Evolutionary conservation across 163 green algal species (phyloP), one percentile per base, ranked within the genome.

Genomic region (Scenedesmus sp.): DNA sequence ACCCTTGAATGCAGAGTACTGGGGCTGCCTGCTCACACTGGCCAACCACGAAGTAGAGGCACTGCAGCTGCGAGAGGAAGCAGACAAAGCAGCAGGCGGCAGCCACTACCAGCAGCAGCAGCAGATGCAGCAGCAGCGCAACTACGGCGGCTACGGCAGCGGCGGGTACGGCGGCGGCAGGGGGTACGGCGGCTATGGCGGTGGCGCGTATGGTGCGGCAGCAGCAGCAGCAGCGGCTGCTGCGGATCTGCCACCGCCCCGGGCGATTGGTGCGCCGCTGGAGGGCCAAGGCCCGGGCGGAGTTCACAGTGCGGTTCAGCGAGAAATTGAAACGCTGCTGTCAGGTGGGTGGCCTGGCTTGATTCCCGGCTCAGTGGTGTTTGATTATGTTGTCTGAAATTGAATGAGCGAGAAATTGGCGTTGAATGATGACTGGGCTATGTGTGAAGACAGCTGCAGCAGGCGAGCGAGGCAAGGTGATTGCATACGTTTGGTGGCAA

Each of bases 241-340:
- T 15, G 84, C 67, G 3, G 77, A 56, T 59, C 3, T 84, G 34
- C 34, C 46, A 34, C 76, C 76, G 76, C 34, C 76, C 5, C 23
- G 82, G 8, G 55, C 9, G 82, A 52, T 87, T 85, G 67, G 60
- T 26, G 46, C 76, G 34, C 34, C 76, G 12, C 76, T 59, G 34
- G 34, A 84, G 13, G 18, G 67, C 12, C 23, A 62, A 2, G 67
- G 34, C 52, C 54, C 52, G 2, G 52, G 83, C 12, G 94, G 95
- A 0, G 93, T 97, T 86, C 96, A 97, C 92, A 62, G 88, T 0
- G 89, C 95, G 16, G 94, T 98, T 79, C 95, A 97, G 87, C 66
- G 90, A 15, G 95, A 98, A 73, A 94, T 98, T 54, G 93, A 96
- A 18, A 94, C 34, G 26, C 96, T 98, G 96, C 95, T 98, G 84